Evolutionary conservation across 441 rosid species (phyloP).

Genomic region (Jatropha multifida): DNA sequence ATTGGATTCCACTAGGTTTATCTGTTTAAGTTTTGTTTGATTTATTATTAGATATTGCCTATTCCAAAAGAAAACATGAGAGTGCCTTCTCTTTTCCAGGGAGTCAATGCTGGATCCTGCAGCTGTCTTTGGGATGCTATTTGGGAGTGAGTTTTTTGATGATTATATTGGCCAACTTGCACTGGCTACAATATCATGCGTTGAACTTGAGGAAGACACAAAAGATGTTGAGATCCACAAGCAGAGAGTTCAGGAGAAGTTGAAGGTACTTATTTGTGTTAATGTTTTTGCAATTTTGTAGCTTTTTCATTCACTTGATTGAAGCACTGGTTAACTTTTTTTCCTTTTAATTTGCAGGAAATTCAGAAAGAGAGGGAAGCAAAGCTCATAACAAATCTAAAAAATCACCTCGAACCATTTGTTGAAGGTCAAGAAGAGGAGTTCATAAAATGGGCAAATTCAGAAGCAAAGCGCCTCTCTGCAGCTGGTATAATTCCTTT

Average conservation of each 20-base stretch:
- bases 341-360: conserved; percentile 40
- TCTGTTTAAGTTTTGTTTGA: background rate
- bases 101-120: conserved; percentile 89
- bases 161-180: conserved; percentile 94
- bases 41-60: conserved; percentile 5
- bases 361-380: conserved; percentile 72
- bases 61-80: conserved; percentile 3
- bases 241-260: conserved; percentile 63
- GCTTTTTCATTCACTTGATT: conserved; percentile 12
- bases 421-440: conserved; percentile 66
- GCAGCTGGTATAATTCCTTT: conserved; percentile 49
- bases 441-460: conserved; percentile 68
- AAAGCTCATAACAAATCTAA: conserved; percentile 55
- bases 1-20: background rate
- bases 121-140: conserved; percentile 94
- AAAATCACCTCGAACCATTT: conserved; percentile 66
- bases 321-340: background rate
- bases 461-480: conserved; percentile 78
- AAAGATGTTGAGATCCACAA: conserved; percentile 46
- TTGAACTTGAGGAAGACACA: conserved; percentile 57
- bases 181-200: conserved; percentile 56
- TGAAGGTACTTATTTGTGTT: conserved; percentile 49
- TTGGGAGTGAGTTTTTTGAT: conserved; percentile 90
- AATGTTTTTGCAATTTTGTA: conserved; percentile 1
- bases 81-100: conserved; percentile 36